Percentiles rank a stretch among this genome's conserved stretches.
These are phyloP conservation scores for Trichoderma simmonsii DNA, from an alignment of 2,329 filamentous ascomycete species.

Conservation along the genomic window DNA sequence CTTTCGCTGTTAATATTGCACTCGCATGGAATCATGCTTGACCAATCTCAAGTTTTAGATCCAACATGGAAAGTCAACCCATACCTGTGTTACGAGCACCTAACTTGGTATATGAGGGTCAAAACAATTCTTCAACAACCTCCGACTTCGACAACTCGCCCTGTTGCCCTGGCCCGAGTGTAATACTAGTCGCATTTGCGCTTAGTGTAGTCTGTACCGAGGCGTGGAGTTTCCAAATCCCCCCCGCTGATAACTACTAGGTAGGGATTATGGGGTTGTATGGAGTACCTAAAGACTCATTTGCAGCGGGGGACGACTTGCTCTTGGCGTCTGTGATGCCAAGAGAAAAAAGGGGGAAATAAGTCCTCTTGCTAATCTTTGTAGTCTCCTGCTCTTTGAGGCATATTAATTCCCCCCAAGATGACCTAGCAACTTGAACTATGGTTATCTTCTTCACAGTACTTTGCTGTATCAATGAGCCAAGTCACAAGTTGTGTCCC, in stretches of 20 bases:
- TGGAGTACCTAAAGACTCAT: neutral
- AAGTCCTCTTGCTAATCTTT: neutral
- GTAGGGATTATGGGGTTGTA: neutral
- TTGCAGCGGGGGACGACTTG: neutral
- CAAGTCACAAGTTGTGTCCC: neutral
- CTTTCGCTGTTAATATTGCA: neutral
- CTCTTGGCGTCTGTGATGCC: neutral
- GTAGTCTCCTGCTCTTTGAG: neutral
- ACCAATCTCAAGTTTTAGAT: neutral
- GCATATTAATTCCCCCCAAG: neutral
- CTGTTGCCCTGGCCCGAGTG: neutral
- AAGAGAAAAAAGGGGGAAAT: neutral
- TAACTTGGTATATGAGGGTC: neutral
- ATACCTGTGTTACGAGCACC: neutral
- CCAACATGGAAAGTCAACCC: neutral
- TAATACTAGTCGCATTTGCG: neutral
- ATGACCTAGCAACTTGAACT: neutral
- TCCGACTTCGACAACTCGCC: neutral
- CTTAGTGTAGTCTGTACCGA: neutral
- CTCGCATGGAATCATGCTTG: neutral
- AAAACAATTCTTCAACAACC: neutral
- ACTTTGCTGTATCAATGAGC: neutral
- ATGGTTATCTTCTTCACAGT: neutral
- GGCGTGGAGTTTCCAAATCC: neutral
- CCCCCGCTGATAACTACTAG: neutral